phyloP scores from a whole-genome alignment of 768 basidiomycete species.

The Tubosaeta brunneosetosa region DNA sequence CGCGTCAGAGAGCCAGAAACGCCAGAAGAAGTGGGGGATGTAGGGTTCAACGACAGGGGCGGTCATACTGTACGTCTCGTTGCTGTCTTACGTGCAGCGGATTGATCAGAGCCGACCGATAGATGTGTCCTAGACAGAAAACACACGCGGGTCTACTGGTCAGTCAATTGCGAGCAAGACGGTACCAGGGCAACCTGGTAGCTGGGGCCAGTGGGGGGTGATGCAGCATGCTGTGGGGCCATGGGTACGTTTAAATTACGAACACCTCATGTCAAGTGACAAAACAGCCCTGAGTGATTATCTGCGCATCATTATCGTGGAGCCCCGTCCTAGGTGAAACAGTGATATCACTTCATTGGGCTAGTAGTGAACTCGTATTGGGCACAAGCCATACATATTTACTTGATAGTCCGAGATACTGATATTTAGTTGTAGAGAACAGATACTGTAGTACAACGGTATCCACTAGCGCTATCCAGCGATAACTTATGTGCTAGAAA shows the following conservation, averaged over 20 bases:
- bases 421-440: constrained; percentile 6
- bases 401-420: not conserved
- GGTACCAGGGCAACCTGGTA: not conserved
- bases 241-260: constrained; percentile 5
- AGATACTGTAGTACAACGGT: constrained; percentile 17
- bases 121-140: not conserved
- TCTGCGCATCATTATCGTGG: constrained; percentile 1
- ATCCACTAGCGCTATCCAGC: constrained; percentile 4
- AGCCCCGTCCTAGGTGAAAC: not conserved
- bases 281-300: constrained; percentile 3
- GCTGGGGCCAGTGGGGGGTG: constrained; percentile 6
- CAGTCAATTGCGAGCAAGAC: not conserved
- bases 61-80: not conserved
- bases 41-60: constrained; percentile 31
- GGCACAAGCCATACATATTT: not conserved
- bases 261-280: constrained; percentile 8
- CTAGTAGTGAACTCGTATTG: not conserved
- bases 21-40: constrained; percentile 44
- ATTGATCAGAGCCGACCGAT: not conserved
- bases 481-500: constrained; percentile 22
- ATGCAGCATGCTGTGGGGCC: constrained; percentile 3
- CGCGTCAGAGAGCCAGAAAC: constrained; percentile 46
- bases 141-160: not conserved
- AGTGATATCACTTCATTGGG: not conserved
- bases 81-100: not conserved